These are phyloP conservation scores for Diaporthe longicolla DNA, from an alignment of 2,329 filamentous ascomycete species.

Conservation along the genomic window DNA sequence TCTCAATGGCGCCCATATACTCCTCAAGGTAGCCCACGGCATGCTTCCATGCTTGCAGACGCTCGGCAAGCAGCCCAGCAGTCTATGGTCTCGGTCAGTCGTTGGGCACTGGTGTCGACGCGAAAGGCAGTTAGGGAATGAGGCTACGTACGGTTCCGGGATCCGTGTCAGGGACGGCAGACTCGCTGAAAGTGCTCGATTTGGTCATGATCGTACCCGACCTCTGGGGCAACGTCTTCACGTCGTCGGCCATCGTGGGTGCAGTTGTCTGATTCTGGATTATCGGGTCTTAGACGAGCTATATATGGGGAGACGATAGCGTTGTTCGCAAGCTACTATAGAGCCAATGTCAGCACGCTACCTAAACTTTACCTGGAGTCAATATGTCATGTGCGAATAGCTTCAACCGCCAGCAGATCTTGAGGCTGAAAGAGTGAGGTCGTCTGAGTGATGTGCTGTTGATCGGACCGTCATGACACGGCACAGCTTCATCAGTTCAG, in stretches of 20 bases:
- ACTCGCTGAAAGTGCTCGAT: conserved; percentile 64
- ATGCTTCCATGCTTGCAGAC: conserved; percentile 96
- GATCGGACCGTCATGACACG: conserved; percentile 25
- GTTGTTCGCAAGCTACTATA: not conserved
- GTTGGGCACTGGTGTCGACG: not conserved
- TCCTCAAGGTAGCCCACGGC: conserved; percentile 92
- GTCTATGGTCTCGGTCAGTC: conserved; percentile 64
- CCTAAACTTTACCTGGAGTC: conserved; percentile 13
- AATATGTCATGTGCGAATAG: not conserved
- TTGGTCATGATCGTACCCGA: conserved; percentile 43
- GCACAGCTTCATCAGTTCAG: conserved; percentile 17
- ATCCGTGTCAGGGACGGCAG: conserved; percentile 71
- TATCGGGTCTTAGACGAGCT: not conserved
- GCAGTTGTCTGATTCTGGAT: conserved; percentile 4
- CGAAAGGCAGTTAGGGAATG: not conserved
- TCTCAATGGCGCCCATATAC: conserved; percentile 88
- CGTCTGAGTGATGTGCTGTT: not conserved
- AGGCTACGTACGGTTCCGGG: conserved; percentile 66
- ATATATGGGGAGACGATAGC: not conserved
- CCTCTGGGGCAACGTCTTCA: conserved; percentile 44
- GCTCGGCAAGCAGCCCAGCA: conserved; percentile 85
- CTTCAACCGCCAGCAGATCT: not conserved
- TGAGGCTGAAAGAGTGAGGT: conserved; percentile 4
- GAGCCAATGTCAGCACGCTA: conserved; percentile 1
- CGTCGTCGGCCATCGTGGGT: conserved; percentile 38